These are phyloP conservation scores for Phycomyces blakesleeanus DNA, from an alignment of 192 early-diverging fungal genomes.

Conservation along the genomic window DNA sequence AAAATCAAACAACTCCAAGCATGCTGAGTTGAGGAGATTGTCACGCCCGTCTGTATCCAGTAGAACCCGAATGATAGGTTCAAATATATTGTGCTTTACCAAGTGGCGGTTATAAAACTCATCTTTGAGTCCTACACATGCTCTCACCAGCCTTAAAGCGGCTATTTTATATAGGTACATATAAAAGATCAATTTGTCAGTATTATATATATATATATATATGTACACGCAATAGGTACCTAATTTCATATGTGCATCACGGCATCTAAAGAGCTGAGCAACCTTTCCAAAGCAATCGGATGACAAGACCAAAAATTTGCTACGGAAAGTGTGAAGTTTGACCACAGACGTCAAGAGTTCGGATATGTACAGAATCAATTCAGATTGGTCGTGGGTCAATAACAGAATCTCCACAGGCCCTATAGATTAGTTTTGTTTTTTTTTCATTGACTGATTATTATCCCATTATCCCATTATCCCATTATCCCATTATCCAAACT, in stretches of 20 bases:
- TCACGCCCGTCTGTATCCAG: conserved; percentile 61
- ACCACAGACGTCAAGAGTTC: conserved; percentile 77
- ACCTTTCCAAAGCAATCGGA: conserved; percentile 59
- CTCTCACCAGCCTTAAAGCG: conserved; percentile 75
- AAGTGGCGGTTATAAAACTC: conserved; percentile 81
- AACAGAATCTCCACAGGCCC: conserved; percentile 11
- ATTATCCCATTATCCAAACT: no score
- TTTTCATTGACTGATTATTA: conserved; percentile 8
- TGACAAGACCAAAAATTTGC: conserved; percentile 74
- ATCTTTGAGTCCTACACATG: conserved; percentile 73
- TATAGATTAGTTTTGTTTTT: not conserved
- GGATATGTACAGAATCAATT: conserved; percentile 59
- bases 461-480: no score
- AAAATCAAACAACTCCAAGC: conserved; percentile 84
- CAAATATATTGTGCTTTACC: conserved; percentile 69
- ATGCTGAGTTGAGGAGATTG: conserved; percentile 87
- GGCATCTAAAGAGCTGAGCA: conserved; percentile 60
- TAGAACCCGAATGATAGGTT: conserved; percentile 61
- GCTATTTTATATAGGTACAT: conserved; percentile 31
- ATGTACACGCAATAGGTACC: conserved; percentile 42
- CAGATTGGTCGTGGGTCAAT: conserved; percentile 32
- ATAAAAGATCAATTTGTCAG: conserved; percentile 4
- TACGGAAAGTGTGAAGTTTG: conserved; percentile 66
- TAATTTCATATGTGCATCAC: conserved; percentile 65
- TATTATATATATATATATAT: not conserved